Percentiles rank a stretch among this genome's conserved stretches.
These are phyloP conservation scores for Tulasnella sp. DNA, from an alignment of 768 basidiomycete genomes.

Conservation along the genomic window DNA sequence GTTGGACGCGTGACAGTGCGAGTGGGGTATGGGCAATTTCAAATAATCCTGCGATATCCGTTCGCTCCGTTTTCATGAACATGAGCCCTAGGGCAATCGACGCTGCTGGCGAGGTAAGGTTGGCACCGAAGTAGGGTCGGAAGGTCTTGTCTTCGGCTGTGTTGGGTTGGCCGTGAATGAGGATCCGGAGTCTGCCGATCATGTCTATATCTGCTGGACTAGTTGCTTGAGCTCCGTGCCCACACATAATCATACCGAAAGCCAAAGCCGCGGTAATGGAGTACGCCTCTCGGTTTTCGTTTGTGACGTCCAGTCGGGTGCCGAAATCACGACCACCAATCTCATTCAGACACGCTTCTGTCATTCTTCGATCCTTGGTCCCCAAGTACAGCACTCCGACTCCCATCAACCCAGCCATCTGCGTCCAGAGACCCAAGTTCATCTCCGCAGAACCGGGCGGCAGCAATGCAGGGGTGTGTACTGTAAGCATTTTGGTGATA, in stretches of 20 bases:
- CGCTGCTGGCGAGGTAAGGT: slow-evolving; percentile 87
- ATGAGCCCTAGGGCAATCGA: slow-evolving; percentile 86
- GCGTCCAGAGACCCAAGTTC: slow-evolving; percentile 84
- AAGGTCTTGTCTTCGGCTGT: slow-evolving; percentile 36
- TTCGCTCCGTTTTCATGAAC: slow-evolving; percentile 80
- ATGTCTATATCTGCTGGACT: slow-evolving; percentile 73
- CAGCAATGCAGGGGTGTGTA: slow-evolving; percentile 89
- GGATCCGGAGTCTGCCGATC: slow-evolving; percentile 61
- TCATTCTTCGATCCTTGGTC: slow-evolving; percentile 83
- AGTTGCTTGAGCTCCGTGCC: slow-evolving; percentile 58
- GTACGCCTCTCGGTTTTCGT: slow-evolving; percentile 89
- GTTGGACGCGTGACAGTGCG: slow-evolving; percentile 79
- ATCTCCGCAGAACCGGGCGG: slow-evolving; percentile 83
- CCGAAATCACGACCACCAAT: slow-evolving; percentile 51
- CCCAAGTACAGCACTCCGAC: slow-evolving; percentile 89
- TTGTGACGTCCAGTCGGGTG: slow-evolving; percentile 62
- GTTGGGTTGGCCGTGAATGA: slow-evolving; percentile 68
- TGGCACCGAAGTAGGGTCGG: slow-evolving; percentile 67
- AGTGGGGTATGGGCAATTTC: slow-evolving; percentile 76
- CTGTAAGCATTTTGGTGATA: slow-evolving; percentile 85
- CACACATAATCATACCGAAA: slow-evolving; percentile 96
- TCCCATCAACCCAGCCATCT: slow-evolving; percentile 81
- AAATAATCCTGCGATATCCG: slow-evolving; percentile 82
- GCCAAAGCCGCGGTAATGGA: slow-evolving; percentile 82
- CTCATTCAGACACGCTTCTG: slow-evolving; percentile 84